phyloP scores from a whole-genome alignment of 148 eudicot species.

The Vaccinium macrocarpon region DNA sequence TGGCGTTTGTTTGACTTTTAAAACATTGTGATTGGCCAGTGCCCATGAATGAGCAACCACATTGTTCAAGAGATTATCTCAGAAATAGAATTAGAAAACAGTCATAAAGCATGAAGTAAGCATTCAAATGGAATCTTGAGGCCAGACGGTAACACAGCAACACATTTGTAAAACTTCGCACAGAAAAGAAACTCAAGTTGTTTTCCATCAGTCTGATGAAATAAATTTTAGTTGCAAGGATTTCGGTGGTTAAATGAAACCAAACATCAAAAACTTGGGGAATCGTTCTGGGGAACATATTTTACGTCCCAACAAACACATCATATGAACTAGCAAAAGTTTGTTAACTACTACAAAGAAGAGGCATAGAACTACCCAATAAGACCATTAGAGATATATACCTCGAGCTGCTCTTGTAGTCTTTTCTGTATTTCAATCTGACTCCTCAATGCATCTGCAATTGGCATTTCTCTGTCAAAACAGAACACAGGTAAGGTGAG shows the following conservation, averaged over 20 bases:
- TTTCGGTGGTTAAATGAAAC: neutral
- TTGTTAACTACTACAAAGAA: neutral
- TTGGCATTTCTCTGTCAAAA: conserved; percentile 46
- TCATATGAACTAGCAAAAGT: neutral
- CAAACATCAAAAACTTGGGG: neutral
- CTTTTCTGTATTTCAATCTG: conserved; percentile 62
- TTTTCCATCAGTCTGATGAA: neutral
- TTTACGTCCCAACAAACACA: neutral
- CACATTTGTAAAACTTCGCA: neutral
- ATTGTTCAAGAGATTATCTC: neutral
- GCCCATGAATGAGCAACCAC: neutral
- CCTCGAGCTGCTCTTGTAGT: conserved; percentile 60
- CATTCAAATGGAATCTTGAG: neutral
- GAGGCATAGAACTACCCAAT: neutral
- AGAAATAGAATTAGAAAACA: neutral
- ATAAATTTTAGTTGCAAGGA: neutral
- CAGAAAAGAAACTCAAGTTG: neutral
- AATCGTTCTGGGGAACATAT: neutral
- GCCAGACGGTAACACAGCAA: neutral
- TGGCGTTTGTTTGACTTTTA: neutral
- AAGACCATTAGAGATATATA: conserved; percentile 1
- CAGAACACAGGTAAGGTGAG: neutral
- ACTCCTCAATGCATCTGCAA: conserved; percentile 45
- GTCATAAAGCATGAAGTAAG: neutral
- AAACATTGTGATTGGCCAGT: neutral